These are phyloP conservation scores for Cunninghamia lanceolata DNA, from an alignment of 75 land plant genomes.

Conservation along the genomic window DNA sequence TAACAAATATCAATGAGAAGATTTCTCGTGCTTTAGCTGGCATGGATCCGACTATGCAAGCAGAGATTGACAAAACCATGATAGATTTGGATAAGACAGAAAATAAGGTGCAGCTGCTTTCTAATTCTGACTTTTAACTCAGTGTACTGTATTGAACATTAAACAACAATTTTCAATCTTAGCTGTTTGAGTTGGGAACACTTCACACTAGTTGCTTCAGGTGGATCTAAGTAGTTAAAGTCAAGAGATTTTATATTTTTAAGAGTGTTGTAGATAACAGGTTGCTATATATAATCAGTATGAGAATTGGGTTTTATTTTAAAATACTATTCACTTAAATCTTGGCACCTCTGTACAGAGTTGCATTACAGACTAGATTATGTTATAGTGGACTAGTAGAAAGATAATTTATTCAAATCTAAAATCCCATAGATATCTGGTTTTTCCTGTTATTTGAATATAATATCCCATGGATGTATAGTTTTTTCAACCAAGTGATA, in stretches of 20 bases:
- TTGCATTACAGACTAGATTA: neutral
- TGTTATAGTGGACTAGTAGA: neutral
- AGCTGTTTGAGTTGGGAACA: neutral
- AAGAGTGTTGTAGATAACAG: neutral
- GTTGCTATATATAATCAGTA: neutral
- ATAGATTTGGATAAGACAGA: slow-evolving; percentile 93
- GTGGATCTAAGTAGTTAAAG: neutral
- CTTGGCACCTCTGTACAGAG: neutral
- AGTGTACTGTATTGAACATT: neutral
- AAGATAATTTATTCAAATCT: neutral
- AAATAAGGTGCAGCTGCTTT: slow-evolving; percentile 65
- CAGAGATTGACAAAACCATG: slow-evolving; percentile 91
- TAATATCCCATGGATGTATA: neutral
- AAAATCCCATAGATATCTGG: neutral
- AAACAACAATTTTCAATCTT: neutral
- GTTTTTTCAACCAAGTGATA: neutral
- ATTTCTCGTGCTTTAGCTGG: slow-evolving; percentile 85
- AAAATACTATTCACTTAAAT: neutral
- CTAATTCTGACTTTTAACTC: neutral
- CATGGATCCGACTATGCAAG: slow-evolving; percentile 90
- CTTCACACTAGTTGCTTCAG: neutral
- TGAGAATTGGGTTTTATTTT: neutral
- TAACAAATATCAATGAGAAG: slow-evolving; percentile 83
- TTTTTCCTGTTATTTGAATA: neutral
- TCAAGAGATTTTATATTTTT: neutral